Conservation (phyloP, 1,284 basidiomycete species). For the Cryptococcus sp. region DNA sequence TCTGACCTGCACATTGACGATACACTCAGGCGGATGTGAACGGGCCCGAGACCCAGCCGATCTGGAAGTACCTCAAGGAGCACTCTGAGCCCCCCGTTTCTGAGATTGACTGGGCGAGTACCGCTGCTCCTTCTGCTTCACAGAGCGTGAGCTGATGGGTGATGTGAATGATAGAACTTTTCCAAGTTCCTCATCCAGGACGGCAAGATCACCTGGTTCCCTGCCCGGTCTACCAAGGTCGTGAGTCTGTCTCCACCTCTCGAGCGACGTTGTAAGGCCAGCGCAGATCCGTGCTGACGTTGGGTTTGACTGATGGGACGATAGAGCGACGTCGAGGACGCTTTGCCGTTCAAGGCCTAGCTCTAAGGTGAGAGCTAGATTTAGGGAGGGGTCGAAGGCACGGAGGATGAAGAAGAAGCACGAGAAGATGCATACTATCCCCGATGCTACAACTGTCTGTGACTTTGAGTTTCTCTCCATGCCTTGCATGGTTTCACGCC, state of each 20-base stretch:
- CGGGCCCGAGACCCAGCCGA: conserved; percentile 52
- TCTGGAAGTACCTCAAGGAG: conserved; percentile 53
- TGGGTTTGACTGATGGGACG: not conserved
- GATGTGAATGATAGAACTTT: conserved; percentile 42
- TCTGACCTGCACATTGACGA: not conserved
- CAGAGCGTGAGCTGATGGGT: not conserved
- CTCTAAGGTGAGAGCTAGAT: not conserved
- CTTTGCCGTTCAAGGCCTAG: conserved; percentile 10
- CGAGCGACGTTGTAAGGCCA: not conserved
- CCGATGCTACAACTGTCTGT: too few species aligned
- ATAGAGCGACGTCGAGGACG: conserved; percentile 38
- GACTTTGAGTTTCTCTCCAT: too few species aligned
- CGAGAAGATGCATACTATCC: too few species aligned
- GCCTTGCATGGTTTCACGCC: too few species aligned
- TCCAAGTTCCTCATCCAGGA: conserved; percentile 54
- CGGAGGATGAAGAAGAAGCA: too few species aligned
- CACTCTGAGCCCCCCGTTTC: conserved; percentile 42
- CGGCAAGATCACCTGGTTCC: conserved; percentile 54
- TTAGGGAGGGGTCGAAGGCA: too few species aligned
- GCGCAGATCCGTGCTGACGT: too few species aligned
- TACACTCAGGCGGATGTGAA: conserved; percentile 53
- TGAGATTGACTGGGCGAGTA: conserved; percentile 48
- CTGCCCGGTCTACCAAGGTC: conserved; percentile 51
- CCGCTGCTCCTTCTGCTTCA: not conserved
- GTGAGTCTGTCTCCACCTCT: conserved; percentile 25